Evolutionary conservation across 768 basidiomycete genomes (phyloP), one percentile per base, ranked within the genome.

Genomic region (Auriscalpium vulgare): DNA sequence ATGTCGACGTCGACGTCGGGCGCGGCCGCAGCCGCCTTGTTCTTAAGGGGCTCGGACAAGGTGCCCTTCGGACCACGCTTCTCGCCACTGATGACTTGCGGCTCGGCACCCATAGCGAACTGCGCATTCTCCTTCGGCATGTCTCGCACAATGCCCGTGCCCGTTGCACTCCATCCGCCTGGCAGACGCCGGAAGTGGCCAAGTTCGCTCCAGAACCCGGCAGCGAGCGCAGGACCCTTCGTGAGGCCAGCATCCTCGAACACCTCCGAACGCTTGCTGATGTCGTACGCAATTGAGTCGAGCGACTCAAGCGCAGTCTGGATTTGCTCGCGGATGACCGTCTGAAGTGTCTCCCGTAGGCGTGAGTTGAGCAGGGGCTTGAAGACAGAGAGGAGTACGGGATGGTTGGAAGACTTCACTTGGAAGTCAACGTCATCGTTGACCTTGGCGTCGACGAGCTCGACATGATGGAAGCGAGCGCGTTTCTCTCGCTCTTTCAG

Each of bases 41-140:
- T 71, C 45, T 47, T 54, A 23, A 73, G 51, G 4, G 70, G 65
- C 57, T 74, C 77, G 3, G 81, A 74, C 5, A 74, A 74, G 2
- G 73, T 81, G 3, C 82, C 87, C 37, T 82, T 63, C 0, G 87
- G 87, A 0, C 87, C 87, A 3, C 72, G 75, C 74, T 89, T 87
- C 59, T 83, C 78, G 0, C 85, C 83, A 29, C 78, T 69, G 34
- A 89, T 67, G 36, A 89, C 80, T 72, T 89, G 87, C 37, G 87
- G 87, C 68, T 86, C 85, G 7, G 78, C 83, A 2, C 87, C 87
- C 71, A 88, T 70, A 0, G 86, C 87, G 49, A 89, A 78, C 50
- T 66, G 60, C 45, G 71, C 67, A 40, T 65, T 71, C 40, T 68
- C 66, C 3, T 63, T 68, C 43, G 14, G 57, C 38, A 78, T 79